Conservation (phyloP, 208 protist species). For the Wallacemonas sp. region DNA sequence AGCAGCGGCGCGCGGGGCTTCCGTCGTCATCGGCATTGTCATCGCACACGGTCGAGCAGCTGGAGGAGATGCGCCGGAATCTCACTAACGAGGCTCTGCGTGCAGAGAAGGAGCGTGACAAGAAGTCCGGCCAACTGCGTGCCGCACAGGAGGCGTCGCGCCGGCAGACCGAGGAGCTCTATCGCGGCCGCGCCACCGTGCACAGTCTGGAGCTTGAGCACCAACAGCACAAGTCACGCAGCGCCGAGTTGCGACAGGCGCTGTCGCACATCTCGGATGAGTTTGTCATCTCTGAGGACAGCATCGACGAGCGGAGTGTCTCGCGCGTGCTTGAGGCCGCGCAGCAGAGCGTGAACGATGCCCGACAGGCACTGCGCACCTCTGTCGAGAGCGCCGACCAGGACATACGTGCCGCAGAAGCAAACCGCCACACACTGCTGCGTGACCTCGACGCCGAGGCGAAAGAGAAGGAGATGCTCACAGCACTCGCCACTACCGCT, state of each 20-base stretch:
- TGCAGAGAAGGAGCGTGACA: slow-evolving; percentile 27
- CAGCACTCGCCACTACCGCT: slow-evolving; percentile 10
- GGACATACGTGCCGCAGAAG: slow-evolving; percentile 30
- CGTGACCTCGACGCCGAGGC: slow-evolving; percentile 48
- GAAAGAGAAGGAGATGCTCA: slow-evolving; percentile 67
- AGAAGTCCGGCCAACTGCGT: slow-evolving; percentile 36
- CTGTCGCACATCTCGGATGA: slow-evolving; percentile 30
- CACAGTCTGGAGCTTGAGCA: slow-evolving; percentile 51
- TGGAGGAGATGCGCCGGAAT: slow-evolving; percentile 43
- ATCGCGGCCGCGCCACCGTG: slow-evolving; percentile 36
- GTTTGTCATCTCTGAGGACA: slow-evolving; percentile 35
- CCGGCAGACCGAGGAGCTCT: slow-evolving; percentile 39
- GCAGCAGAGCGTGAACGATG: slow-evolving; percentile 22
- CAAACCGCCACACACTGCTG: slow-evolving; percentile 21
- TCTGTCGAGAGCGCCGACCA: slow-evolving; percentile 12
- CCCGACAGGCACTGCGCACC: slow-evolving; percentile 13
- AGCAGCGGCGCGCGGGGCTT: slow-evolving; percentile 22
- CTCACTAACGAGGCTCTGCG: slow-evolving; percentile 35
- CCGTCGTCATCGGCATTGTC: slow-evolving; percentile 20
- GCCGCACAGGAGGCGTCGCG: slow-evolving; percentile 22
- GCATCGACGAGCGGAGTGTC: slow-evolving; percentile 51
- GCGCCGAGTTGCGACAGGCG: slow-evolving; percentile 34
- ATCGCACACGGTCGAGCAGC: slow-evolving; percentile 45
- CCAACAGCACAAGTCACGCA: slow-evolving; percentile 43
- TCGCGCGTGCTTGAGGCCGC: slow-evolving; percentile 26